Conservation (phyloP, 768 basidiomycete species). For the Rhodotorula paludigena region DNA sequence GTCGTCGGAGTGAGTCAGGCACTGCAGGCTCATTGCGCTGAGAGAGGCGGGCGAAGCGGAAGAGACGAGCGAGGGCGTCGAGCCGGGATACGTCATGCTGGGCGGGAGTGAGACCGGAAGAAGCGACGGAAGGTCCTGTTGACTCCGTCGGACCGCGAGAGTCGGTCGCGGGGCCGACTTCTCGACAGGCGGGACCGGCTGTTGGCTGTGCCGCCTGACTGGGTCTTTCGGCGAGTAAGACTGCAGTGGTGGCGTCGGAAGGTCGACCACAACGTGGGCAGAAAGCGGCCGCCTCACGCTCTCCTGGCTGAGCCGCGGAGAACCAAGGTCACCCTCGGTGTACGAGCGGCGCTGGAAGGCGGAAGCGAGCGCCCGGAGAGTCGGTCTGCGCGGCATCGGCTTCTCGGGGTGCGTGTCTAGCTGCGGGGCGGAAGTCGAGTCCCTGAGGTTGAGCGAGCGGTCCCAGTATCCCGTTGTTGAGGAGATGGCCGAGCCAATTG, state of each 20-base stretch:
- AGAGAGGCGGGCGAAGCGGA: not conserved
- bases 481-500: not conserved
- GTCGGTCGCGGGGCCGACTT: not conserved
- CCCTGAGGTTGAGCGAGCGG: not conserved
- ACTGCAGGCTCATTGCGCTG: too few species aligned
- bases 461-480: too few species aligned
- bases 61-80: not conserved
- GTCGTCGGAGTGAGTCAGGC: not conserved
- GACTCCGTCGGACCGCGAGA: not conserved
- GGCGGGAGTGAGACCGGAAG: not conserved
- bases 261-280: not conserved
- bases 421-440: not conserved
- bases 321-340: too few species aligned
- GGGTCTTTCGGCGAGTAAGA: not conserved
- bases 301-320: too few species aligned
- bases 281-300: not conserved
- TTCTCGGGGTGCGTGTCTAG: not conserved
- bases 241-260: not conserved
- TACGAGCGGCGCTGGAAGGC: too few species aligned
- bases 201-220: not conserved
- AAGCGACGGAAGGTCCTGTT: not conserved
- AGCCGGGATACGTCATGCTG: not conserved
- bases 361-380: too few species aligned
- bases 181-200: not conserved
- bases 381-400: too few species aligned